phyloP scores from a whole-genome alignment of 1,284 basidiomycete species.

The Afroboletus lepidellus region DNA sequence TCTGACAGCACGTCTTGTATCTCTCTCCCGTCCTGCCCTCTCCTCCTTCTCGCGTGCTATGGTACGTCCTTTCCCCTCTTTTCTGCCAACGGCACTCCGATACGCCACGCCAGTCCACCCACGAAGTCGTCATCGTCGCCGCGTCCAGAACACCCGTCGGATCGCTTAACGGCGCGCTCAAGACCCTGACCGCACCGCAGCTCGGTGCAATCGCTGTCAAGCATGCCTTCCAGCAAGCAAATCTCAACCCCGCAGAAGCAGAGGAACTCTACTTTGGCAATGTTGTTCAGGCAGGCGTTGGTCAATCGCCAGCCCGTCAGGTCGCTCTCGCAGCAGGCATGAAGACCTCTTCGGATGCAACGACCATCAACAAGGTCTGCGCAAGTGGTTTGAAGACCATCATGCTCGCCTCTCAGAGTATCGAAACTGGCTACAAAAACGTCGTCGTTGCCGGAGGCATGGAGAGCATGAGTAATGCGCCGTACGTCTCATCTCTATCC shows the following conservation, averaged over 20 bases:
- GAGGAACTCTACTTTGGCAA: slow-evolving; percentile 98
- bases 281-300: slow-evolving; percentile 93
- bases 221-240: slow-evolving; percentile 80
- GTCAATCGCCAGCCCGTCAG: slow-evolving; percentile 94
- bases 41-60: slow-evolving; percentile 39
- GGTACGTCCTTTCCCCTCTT: slow-evolving; percentile 36
- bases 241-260: slow-evolving; percentile 77
- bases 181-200: slow-evolving; percentile 86
- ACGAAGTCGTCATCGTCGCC: slow-evolving; percentile 93
- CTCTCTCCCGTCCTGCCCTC: slow-evolving; percentile 38
- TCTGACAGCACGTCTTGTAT: slow-evolving; percentile 36
- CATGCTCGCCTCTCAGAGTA: slow-evolving; percentile 90
- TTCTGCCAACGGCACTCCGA: not conserved
- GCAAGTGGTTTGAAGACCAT: slow-evolving; percentile 95
- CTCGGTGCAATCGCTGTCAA: slow-evolving; percentile 90
- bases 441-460: slow-evolving; percentile 94
- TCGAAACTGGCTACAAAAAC: slow-evolving; percentile 82
- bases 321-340: slow-evolving; percentile 88
- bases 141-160: slow-evolving; percentile 95
- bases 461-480: slow-evolving; percentile 98
- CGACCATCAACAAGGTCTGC: slow-evolving; percentile 99
- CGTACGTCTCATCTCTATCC: slow-evolving; percentile 48
- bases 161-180: slow-evolving; percentile 88
- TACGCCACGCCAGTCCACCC: slow-evolving; percentile 36
- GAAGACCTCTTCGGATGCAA: slow-evolving; percentile 86